Evolutionary conservation across 2,329 filamentous ascomycete species (phyloP).

Genomic region (Trichophyton schoenleinii): DNA sequence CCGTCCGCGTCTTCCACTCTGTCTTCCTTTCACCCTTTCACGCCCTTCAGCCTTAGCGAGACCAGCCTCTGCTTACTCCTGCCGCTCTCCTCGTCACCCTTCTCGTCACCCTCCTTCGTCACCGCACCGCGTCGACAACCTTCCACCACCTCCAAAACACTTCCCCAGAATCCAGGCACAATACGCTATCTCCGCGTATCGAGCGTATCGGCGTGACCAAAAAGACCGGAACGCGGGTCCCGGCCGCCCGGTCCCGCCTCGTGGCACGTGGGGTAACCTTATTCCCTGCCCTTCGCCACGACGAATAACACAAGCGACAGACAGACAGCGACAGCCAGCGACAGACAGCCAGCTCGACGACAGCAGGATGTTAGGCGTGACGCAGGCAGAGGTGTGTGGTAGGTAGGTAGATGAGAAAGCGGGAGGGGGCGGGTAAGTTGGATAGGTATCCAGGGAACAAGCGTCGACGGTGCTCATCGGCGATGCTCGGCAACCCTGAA

Average conservation of each 20-base stretch:
- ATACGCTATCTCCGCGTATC: neutral
- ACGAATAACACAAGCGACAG: too few species aligned
- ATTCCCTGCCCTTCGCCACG: neutral
- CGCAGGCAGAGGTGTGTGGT: too few species aligned
- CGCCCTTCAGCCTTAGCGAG: neutral
- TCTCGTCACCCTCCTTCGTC: too few species aligned
- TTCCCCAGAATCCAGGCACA: too few species aligned
- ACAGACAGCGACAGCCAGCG: too few species aligned
- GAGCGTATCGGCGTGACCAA: neutral
- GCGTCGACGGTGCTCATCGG: neutral
- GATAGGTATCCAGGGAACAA: too few species aligned
- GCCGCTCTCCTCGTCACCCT: neutral
- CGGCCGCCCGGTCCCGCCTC: slow-evolving; percentile 4
- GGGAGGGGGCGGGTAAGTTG: too few species aligned
- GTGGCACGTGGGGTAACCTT: slow-evolving; percentile 5
- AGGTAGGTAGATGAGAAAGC: too few species aligned
- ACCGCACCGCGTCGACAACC: too few species aligned
- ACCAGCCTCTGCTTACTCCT: neutral
- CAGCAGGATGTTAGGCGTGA: too few species aligned
- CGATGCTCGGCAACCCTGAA: neutral
- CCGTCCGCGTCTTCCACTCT: neutral
- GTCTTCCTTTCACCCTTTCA: neutral
- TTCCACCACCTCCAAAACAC: too few species aligned
- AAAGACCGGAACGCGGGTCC: slow-evolving; percentile 4
- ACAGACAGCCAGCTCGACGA: too few species aligned